Base-by-base conservation (phyloP, 768 basidiomycete genomes). In the Rhizopogon vinicolor region DNA sequence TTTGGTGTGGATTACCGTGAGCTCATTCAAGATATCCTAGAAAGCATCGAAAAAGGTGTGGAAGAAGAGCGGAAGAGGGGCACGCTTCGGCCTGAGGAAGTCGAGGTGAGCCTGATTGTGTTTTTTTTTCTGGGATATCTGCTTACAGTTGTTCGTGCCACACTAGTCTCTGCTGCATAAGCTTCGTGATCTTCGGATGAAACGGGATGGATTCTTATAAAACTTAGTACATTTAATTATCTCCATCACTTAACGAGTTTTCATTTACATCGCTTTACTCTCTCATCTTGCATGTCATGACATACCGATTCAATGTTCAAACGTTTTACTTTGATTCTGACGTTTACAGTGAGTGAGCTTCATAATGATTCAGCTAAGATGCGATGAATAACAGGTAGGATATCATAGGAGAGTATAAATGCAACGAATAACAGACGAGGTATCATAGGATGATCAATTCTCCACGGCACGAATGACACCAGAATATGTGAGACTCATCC, bases 401-500 rank as follows among this genome's bases (percentile, higher is more conserved):
- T 51, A 52, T 43, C 39, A 19, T 25, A 25, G 4, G 25, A 6
- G 31, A 7, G 41, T 29, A 18, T 25, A n/a, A 37, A 14, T 51
- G 41, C 45, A 35, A 37, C 5, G 35, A 53, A 44, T 37, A 35
- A 37, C 14, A 48, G 25, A 35, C 55, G 40, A 41, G 57, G 53
- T 61, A 67, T 68, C 60, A 70, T 56, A 93, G 72, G 58, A 93
- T 84, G 41, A 93, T 88, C 41, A 93, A 71, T 68, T 93, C 91
- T 45, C 91, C 91, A 48, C 74, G 76, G 76, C 91, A 93, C 18
- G 87, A 83, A 64, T 84, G 79, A 72, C 91, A 93, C 90, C 91
- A 93, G 72, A 93, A 93, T 16, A 93, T 82, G 66, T 93, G 91
- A 28, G 90, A 84, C 61, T 93, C 91, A 63, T 93, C 91, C 73